Conservation (phyloP, 163 green algal genomes). For the Prototheca stagnorum region DNA sequence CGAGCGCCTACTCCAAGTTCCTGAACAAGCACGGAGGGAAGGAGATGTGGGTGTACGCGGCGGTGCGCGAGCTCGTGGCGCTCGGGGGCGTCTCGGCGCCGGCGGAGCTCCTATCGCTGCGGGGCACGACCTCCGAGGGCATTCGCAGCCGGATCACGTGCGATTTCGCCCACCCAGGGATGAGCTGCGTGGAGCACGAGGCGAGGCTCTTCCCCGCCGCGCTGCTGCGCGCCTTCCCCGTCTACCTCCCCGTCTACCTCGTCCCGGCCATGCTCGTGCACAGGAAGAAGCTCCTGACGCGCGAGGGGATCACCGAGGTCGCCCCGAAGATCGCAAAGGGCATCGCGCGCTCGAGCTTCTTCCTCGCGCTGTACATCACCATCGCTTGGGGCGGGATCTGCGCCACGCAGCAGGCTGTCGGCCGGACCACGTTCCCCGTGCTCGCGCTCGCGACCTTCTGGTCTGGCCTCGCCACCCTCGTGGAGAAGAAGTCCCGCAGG, state of each 20-base stretch:
- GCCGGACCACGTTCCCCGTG: conserved; percentile 14
- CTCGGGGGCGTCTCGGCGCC: neutral
- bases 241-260: conserved; percentile 69
- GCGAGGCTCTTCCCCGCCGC: conserved; percentile 33
- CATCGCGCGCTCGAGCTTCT: conserved; percentile 54
- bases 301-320: too few species aligned
- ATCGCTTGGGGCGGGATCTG: conserved; percentile 39
- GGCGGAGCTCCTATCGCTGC: conserved; percentile 15
- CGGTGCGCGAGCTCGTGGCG: conserved; percentile 14
- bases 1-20: conserved; percentile 62
- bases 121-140: conserved; percentile 17
- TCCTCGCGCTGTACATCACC: conserved; percentile 60
- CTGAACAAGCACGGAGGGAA: conserved; percentile 61
- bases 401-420: conserved; percentile 21
- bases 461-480: conserved; percentile 54
- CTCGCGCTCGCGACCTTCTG: conserved; percentile 22
- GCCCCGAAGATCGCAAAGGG: too few species aligned
- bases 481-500: conserved; percentile 87
- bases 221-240: conserved; percentile 36
- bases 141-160: conserved; percentile 18
- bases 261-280: conserved; percentile 74
- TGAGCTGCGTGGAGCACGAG: conserved; percentile 23
- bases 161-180: conserved; percentile 32
- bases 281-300: conserved; percentile 50
- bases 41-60: conserved; percentile 6